phyloP scores from a whole-genome alignment of 2,329 filamentous ascomycete species.

The Lomentospora prolificans region DNA sequence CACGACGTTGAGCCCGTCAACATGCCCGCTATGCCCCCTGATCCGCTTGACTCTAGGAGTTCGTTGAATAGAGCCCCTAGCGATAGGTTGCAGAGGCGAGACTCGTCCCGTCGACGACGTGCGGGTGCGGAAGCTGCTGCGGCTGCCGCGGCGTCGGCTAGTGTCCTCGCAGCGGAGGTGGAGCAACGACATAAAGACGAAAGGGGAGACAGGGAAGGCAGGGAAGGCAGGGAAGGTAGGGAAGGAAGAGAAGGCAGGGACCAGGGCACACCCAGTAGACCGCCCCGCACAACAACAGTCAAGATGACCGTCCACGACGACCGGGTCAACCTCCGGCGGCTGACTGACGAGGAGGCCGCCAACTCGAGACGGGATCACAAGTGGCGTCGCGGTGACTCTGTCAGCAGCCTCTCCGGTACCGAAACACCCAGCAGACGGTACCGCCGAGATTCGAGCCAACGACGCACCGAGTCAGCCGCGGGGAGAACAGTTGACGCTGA shows the following conservation, averaged over 20 bases:
- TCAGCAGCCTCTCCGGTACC: slow-evolving; percentile 47
- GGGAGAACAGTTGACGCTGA: slow-evolving; percentile 35
- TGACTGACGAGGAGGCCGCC: slow-evolving; percentile 51
- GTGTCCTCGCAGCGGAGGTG: slow-evolving; percentile 37
- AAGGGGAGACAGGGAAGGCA: too few species aligned
- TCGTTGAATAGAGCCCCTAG: neutral
- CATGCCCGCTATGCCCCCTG: slow-evolving; percentile 47
- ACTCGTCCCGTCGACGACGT: slow-evolving; percentile 35
- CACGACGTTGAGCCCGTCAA: slow-evolving; percentile 24
- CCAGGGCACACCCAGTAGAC: slow-evolving; percentile 30
- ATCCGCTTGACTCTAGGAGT: slow-evolving; percentile 28
- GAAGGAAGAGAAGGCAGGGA: too few species aligned
- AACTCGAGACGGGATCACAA: slow-evolving; percentile 25
- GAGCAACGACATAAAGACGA: slow-evolving; percentile 22
- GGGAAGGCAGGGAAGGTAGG: too few species aligned
- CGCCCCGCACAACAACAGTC: slow-evolving; percentile 37
- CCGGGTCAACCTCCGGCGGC: slow-evolving; percentile 47
- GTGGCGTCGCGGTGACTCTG: slow-evolving; percentile 36
- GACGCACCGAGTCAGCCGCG: slow-evolving; percentile 34
- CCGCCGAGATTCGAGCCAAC: slow-evolving; percentile 40
- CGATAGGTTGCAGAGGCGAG: neutral
- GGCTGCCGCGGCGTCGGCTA: slow-evolving; percentile 36
- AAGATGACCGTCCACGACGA: slow-evolving; percentile 53
- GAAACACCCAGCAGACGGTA: slow-evolving; percentile 45
- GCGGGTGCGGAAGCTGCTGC: slow-evolving; percentile 36